phyloP scores from a whole-genome alignment of 2,329 filamentous ascomycete genomes.

The Fusarium sulawesiense region DNA sequence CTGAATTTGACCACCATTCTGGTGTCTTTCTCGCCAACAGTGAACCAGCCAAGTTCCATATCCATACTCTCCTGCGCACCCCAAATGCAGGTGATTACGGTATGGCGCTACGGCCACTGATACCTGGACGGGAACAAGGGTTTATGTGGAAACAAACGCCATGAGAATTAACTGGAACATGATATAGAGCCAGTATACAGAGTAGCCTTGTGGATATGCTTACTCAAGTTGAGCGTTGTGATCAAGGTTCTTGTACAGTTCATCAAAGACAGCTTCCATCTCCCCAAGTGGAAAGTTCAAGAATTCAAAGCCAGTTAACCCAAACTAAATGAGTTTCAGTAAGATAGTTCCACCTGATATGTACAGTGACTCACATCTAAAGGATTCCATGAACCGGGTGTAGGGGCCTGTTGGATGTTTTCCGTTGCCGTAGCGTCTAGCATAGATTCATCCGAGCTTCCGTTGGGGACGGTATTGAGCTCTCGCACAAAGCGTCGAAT shows the following conservation, averaged over 20 bases:
- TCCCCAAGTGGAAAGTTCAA: conserved; percentile 7
- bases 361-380: not conserved
- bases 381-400: not conserved
- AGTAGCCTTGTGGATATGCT: not conserved
- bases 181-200: not conserved
- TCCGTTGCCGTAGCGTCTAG: not conserved
- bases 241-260: conserved; percentile 5
- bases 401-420: not conserved
- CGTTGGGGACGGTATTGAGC: not conserved
- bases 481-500: conserved; percentile 12
- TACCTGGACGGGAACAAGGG: conserved; percentile 47
- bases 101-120: conserved; percentile 58
- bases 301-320: conserved; percentile 4
- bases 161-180: not conserved
- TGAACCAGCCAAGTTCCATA: conserved; percentile 46
- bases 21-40: not conserved
- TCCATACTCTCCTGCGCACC: conserved; percentile 77
- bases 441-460: not conserved
- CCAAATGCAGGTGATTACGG: conserved; percentile 85
- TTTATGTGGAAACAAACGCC: conserved; percentile 35
- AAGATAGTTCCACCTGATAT: not conserved
- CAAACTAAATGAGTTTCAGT: not conserved
- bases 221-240: not conserved
- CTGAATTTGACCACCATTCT: conserved; percentile 73
- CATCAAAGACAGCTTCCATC: conserved; percentile 11